Evolutionary conservation across 1,284 basidiomycete genomes (phyloP).

Genomic region (Kwoniella shivajii): DNA sequence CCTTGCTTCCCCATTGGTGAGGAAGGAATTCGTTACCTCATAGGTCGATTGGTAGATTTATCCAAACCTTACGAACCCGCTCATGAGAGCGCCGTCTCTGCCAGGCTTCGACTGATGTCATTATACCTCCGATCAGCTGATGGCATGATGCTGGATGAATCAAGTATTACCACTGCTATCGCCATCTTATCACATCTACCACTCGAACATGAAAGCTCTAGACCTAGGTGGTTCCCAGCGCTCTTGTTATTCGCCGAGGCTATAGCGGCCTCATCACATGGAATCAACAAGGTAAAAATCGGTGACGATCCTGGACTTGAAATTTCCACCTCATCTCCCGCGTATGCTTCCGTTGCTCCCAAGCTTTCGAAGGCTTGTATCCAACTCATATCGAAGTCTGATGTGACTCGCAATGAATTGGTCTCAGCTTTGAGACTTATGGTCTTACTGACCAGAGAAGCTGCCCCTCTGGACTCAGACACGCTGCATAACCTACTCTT

Average conservation of each 20-base stretch:
- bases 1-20: slow-evolving; percentile 63
- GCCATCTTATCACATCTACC: slow-evolving; percentile 67
- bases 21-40: slow-evolving; percentile 50
- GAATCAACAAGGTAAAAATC: slow-evolving; percentile 60
- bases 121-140: slow-evolving; percentile 58
- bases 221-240: slow-evolving; percentile 81
- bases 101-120: slow-evolving; percentile 82
- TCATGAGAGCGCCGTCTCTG: slow-evolving; percentile 61
- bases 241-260: slow-evolving; percentile 77
- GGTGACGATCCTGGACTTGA: slow-evolving; percentile 24
- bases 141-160: slow-evolving; percentile 18
- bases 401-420: slow-evolving; percentile 63
- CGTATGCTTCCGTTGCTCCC: not conserved
- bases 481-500: slow-evolving; percentile 57
- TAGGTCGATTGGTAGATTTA: slow-evolving; percentile 26
- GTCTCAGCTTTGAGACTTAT: slow-evolving; percentile 76
- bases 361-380: slow-evolving; percentile 2
- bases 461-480: slow-evolving; percentile 76
- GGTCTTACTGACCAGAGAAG: slow-evolving; percentile 77
- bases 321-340: not conserved
- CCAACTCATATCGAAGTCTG: not conserved
- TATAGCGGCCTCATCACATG: slow-evolving; percentile 73
- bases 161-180: slow-evolving; percentile 59
- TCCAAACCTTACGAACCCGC: slow-evolving; percentile 58
- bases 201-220: slow-evolving; percentile 42